phyloP scores from a whole-genome alignment of 495 filamentous ascomycete species.

The Cairneyella variabilis region DNA sequence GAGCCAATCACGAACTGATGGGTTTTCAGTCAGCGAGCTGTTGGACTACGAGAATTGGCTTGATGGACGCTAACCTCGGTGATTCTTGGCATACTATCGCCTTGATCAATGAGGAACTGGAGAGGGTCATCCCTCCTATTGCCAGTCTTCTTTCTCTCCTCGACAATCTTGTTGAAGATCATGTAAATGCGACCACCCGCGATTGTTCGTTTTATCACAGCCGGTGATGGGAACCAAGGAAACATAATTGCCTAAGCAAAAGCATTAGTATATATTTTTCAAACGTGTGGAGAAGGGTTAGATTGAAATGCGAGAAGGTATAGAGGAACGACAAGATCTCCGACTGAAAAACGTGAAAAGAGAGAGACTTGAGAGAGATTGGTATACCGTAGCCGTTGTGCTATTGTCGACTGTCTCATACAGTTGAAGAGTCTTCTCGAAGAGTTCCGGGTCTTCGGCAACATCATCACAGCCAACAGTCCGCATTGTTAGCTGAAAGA shows the following conservation, averaged over 20 bases:
- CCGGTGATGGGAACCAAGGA: conserved; percentile 36
- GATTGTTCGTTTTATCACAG: conserved; percentile 26
- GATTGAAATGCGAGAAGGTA: too few relatives aligned
- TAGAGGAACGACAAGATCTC: too few relatives aligned
- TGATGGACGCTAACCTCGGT: conserved; percentile 21
- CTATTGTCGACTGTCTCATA: conserved; percentile 33
- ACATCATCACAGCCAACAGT: conserved; percentile 39
- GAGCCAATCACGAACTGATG: conserved; percentile 36
- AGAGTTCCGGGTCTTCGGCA: conserved; percentile 32
- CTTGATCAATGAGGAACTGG: conserved; percentile 41
- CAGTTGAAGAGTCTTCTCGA: conserved; percentile 29
- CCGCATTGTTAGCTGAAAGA: conserved; percentile 38
- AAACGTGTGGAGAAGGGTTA: too few relatives aligned
- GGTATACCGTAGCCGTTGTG: background rate
- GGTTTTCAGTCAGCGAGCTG: background rate
- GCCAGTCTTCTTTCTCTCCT: conserved; percentile 34
- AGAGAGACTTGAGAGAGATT: background rate
- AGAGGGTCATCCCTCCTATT: conserved; percentile 38
- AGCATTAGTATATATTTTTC: too few relatives aligned
- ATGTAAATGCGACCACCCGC: conserved; percentile 36
- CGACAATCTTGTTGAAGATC: conserved; percentile 35
- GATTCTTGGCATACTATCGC: conserved; percentile 31
- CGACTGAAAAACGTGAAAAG: too few relatives aligned
- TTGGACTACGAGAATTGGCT: background rate
- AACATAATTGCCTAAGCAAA: conserved; percentile 37